Evolutionary conservation across 202 grass and related monocot species (phyloP).

Genomic region (Musa balbisiana): DNA sequence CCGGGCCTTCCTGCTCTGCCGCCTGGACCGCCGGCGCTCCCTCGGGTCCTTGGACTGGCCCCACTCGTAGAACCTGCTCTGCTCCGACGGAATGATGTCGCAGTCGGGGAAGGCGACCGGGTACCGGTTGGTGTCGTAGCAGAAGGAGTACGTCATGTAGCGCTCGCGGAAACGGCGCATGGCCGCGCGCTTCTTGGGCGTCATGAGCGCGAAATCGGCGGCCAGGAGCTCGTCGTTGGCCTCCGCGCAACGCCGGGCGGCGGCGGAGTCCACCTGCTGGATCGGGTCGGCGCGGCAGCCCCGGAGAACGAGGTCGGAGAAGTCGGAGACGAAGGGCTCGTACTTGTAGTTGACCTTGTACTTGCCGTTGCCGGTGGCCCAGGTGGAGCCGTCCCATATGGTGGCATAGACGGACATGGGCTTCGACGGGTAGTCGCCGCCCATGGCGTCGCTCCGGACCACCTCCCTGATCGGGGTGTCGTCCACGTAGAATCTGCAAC

Average conservation of each 20-base stretch:
- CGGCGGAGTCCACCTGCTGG: conserved; percentile 14
- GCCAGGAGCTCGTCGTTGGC: conserved; percentile 32
- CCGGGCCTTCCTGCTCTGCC: conserved; percentile 23
- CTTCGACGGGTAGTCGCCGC: conserved; percentile 76
- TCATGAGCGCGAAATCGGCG: conserved; percentile 51
- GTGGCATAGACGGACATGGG: conserved; percentile 85
- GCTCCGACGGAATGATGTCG: conserved; percentile 53
- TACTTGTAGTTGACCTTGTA: conserved; percentile 91
- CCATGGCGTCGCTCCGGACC: conserved; percentile 57
- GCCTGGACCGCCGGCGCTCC: conserved; percentile 37
- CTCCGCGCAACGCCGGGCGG: not conserved
- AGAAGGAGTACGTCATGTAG: conserved; percentile 73
- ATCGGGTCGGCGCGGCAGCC: conserved; percentile 43
- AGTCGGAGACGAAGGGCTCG: conserved; percentile 56
- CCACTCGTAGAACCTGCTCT: conserved; percentile 48
- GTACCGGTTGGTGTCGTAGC: conserved; percentile 68
- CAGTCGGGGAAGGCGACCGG: conserved; percentile 64
- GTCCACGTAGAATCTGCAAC: conserved; percentile 69
- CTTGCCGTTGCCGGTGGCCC: conserved; percentile 78
- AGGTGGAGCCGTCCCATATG: conserved; percentile 80
- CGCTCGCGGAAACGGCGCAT: conserved; percentile 58
- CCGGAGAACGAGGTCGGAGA: conserved; percentile 44
- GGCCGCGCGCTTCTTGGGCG: conserved; percentile 56
- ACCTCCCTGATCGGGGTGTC: conserved; percentile 73
- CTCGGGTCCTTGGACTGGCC: conserved; percentile 55